phyloP scores from a whole-genome alignment of 1,139 yeast genomes.

The Kurtzmaniella quercitrusa region DNA sequence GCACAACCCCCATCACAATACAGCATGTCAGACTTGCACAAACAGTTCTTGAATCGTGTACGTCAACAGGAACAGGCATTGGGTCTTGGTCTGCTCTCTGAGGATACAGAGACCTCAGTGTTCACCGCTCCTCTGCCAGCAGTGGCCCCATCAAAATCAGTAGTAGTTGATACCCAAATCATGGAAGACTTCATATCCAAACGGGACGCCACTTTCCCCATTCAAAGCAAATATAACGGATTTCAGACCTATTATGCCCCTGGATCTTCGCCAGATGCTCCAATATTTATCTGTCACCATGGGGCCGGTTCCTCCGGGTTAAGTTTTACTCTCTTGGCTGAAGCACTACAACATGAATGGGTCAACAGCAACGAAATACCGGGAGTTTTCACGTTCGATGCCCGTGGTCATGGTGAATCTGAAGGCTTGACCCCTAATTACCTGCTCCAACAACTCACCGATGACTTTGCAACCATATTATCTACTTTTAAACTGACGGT shows the following conservation, averaged over 20 bases:
- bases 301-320: conserved; percentile 93
- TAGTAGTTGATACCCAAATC: conserved; percentile 3
- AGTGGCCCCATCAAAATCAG: not conserved
- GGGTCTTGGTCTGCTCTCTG: conserved; percentile 30
- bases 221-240: conserved; percentile 9
- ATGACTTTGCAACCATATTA: conserved; percentile 54
- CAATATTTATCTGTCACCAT: conserved; percentile 75
- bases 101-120: conserved; percentile 19
- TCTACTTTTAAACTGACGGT: conserved; percentile 24
- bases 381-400: conserved; percentile 71
- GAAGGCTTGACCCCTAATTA: conserved; percentile 29
- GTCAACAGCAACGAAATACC: conserved; percentile 20
- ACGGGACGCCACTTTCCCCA: conserved; percentile 9
- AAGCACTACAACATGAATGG: conserved; percentile 19
- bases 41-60: conserved; percentile 33
- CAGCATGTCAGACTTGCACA: conserved; percentile 43
- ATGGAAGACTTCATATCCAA: conserved; percentile 5
- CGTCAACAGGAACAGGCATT: conserved; percentile 33
- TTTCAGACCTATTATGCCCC: conserved; percentile 58
- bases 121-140: conserved; percentile 7
- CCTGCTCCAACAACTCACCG: conserved; percentile 47
- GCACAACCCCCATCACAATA: too few relatives aligned
- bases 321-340: conserved; percentile 61
- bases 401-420: conserved; percentile 74
- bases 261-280: conserved; percentile 41